These are phyloP conservation scores for Bretschneidera sinensis DNA, from an alignment of 345 rosid species.

Conservation along the genomic window DNA sequence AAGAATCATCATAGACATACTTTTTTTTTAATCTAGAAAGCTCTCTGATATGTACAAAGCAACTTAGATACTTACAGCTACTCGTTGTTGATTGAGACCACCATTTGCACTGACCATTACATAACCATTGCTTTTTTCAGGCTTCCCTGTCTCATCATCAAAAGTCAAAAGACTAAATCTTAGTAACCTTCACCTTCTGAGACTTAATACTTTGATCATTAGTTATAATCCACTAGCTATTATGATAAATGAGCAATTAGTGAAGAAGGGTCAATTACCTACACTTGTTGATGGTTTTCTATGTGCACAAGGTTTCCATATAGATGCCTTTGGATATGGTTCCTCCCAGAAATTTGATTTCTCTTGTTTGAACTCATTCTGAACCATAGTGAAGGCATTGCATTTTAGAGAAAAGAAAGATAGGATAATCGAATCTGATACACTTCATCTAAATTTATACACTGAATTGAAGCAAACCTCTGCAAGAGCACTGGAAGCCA, in stretches of 20 bases:
- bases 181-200: background rate
- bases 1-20: background rate
- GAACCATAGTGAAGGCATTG: slow-evolving; percentile 16
- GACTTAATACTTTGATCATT: background rate
- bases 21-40: background rate
- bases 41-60: background rate
- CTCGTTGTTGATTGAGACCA: slow-evolving; percentile 93
- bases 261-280: slow-evolving; percentile 26
- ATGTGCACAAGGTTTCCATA: slow-evolving; percentile 85
- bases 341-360: slow-evolving; percentile 48
- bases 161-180: slow-evolving; percentile 9
- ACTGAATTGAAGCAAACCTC: slow-evolving; percentile 45
- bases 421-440: background rate
- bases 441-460: background rate
- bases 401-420: slow-evolving; percentile 8
- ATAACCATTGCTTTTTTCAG: slow-evolving; percentile 52
- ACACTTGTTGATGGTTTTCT: slow-evolving; percentile 19
- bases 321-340: slow-evolving; percentile 42
- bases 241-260: background rate
- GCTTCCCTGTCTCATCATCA: slow-evolving; percentile 36
- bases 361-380: slow-evolving; percentile 54
- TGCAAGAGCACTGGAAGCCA: slow-evolving; percentile 65
- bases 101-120: slow-evolving; percentile 85
- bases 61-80: slow-evolving; percentile 61
- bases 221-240: background rate